These are phyloP conservation scores for Nakazawaea ambrosiae DNA, from an alignment of 805 yeast genomes.

Conservation along the genomic window DNA sequence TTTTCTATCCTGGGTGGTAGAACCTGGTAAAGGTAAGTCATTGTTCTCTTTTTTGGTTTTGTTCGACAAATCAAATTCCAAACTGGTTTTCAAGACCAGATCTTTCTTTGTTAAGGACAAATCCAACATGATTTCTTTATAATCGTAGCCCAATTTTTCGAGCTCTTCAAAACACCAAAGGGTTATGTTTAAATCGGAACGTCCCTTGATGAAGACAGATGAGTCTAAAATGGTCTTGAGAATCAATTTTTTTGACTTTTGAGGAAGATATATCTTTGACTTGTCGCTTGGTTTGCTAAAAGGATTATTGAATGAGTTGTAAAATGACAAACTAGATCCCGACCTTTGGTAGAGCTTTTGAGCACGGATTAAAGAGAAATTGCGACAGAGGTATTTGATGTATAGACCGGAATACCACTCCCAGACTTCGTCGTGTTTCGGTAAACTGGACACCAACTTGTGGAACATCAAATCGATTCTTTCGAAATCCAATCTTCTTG, in stretches of 20 bases:
- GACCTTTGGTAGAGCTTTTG: conserved; percentile 18
- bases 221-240: conserved; percentile 8
- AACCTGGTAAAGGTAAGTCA: background rate
- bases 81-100: background rate
- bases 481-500: conserved; percentile 17
- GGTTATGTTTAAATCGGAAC: background rate
- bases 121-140: conserved; percentile 8
- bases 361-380: conserved; percentile 17
- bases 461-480: conserved; percentile 18
- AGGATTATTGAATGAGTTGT: conserved; percentile 18
- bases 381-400: conserved; percentile 23
- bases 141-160: conserved; percentile 7
- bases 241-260: conserved; percentile 3
- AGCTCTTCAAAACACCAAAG: conserved; percentile 8
- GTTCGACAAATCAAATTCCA: background rate
- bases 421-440: conserved; percentile 19
- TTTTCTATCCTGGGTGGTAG: background rate
- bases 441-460: conserved; percentile 11
- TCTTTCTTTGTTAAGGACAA: background rate
- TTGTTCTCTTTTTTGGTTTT: background rate
- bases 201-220: conserved; percentile 1
- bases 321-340: background rate
- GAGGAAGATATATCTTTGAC: conserved; percentile 16
- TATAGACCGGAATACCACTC: conserved; percentile 19
- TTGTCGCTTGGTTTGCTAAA: conserved; percentile 19